phyloP scores from a whole-genome alignment of 164 flowering plant genomes.

The Akebia trifoliata region DNA sequence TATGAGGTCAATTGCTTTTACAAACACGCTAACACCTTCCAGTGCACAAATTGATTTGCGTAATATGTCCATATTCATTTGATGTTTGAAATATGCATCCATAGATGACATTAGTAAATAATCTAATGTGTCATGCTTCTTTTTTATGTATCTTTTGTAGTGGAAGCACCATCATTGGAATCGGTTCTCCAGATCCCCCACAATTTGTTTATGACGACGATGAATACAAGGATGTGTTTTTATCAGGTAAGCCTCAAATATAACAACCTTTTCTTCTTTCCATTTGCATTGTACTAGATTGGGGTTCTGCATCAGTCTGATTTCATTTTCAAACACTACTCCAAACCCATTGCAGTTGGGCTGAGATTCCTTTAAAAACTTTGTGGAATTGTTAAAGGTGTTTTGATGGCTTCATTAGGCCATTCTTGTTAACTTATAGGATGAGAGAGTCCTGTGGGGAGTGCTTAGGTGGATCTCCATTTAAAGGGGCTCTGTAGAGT shows the following conservation, averaged over 20 bases:
- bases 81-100: neutral
- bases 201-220: slow-evolving; percentile 83
- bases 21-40: neutral
- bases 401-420: neutral
- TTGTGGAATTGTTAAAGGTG: neutral
- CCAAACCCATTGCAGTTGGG: too few species aligned
- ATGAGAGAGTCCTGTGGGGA: too few species aligned
- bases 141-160: slow-evolving; percentile 33
- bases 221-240: slow-evolving; percentile 66
- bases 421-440: neutral
- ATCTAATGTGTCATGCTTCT: neutral
- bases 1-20: neutral
- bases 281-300: neutral
- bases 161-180: slow-evolving; percentile 95
- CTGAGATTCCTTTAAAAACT: too few species aligned
- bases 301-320: too few species aligned
- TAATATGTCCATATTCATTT: neutral
- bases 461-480: too few species aligned
- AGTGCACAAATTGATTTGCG: neutral
- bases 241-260: slow-evolving; percentile 55
- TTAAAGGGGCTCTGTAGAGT: too few species aligned
- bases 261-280: neutral
- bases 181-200: slow-evolving; percentile 96
- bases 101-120: too few species aligned
- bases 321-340: neutral